Evolutionary conservation across 371 early-diverging fungal genomes (phyloP).

Genomic region (Rhizomucor pusillus): DNA sequence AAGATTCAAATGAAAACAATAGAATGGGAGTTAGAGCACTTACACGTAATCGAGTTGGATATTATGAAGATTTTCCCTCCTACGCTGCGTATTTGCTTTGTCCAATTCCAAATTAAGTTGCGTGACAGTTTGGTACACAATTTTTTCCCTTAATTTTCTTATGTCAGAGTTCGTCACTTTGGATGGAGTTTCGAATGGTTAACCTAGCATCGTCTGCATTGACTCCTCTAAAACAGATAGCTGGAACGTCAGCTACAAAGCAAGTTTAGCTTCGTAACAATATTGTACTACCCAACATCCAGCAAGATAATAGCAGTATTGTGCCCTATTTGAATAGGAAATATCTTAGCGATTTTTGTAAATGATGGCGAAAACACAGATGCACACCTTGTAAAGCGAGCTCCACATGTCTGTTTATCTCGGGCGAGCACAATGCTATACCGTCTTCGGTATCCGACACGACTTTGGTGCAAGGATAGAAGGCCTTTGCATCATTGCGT

Average conservation of each 20-base stretch:
- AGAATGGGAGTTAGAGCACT: no score
- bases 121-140: constrained; percentile 6
- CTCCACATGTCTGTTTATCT: not conserved
- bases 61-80: not conserved
- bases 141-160: no score
- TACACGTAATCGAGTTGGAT: constrained; percentile 16
- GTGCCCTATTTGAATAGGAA: not conserved
- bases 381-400: constrained; percentile 3
- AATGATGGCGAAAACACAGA: no score
- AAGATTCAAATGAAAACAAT: no score
- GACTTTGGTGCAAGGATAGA: not conserved
- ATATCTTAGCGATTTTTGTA: no score
- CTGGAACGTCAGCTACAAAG: no score
- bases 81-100: constrained; percentile 5
- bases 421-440: not conserved
- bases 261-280: not conserved
- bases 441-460: not conserved
- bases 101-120: constrained; percentile 4
- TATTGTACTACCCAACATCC: not conserved
- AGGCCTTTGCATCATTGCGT: no score
- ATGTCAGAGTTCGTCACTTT: no score
- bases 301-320: not conserved
- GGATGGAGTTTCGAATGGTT: no score
- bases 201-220: not conserved
- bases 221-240: not conserved